phyloP scores from a whole-genome alignment of 2,329 filamentous ascomycete genomes.

The Didymella sp. region DNA sequence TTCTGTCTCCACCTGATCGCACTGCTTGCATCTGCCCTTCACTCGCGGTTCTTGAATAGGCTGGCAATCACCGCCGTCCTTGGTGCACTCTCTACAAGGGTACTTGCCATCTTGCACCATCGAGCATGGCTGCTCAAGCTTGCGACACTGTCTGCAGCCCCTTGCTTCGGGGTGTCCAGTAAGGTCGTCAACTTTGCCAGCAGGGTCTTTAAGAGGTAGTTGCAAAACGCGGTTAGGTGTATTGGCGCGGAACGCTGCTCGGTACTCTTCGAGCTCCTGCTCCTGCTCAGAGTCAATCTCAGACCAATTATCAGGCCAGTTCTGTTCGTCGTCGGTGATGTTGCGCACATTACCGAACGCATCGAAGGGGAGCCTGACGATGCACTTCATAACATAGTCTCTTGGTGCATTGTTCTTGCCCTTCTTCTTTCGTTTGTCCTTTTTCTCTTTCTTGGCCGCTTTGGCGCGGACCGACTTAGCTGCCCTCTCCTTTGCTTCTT shows the following conservation, averaged over 20 bases:
- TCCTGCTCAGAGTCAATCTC: slow-evolving; percentile 29
- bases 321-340: slow-evolving; percentile 31
- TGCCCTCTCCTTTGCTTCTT: slow-evolving; percentile 20
- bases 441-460: slow-evolving; percentile 26
- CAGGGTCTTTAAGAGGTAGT: slow-evolving; percentile 34
- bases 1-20: slow-evolving; percentile 20
- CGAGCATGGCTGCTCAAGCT: slow-evolving; percentile 29
- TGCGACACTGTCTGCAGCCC: slow-evolving; percentile 47
- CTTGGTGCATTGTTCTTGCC: slow-evolving; percentile 5
- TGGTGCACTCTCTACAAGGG: slow-evolving; percentile 31
- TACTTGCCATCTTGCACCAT: slow-evolving; percentile 41
- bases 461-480: slow-evolving; percentile 18
- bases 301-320: slow-evolving; percentile 39
- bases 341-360: slow-evolving; percentile 32
- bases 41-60: slow-evolving; percentile 38
- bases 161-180: slow-evolving; percentile 44
- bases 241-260: slow-evolving; percentile 17
- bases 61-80: slow-evolving; percentile 39
- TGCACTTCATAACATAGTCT: slow-evolving; percentile 24
- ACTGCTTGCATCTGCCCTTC: slow-evolving; percentile 46
- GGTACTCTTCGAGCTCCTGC: slow-evolving; percentile 16
- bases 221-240: slow-evolving; percentile 24
- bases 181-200: slow-evolving; percentile 32
- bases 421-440: slow-evolving; percentile 13
- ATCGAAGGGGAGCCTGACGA: slow-evolving; percentile 27